These are phyloP conservation scores for Saccharomyces mikatae DNA, from an alignment of 805 yeast genomes.

Conservation along the genomic window DNA sequence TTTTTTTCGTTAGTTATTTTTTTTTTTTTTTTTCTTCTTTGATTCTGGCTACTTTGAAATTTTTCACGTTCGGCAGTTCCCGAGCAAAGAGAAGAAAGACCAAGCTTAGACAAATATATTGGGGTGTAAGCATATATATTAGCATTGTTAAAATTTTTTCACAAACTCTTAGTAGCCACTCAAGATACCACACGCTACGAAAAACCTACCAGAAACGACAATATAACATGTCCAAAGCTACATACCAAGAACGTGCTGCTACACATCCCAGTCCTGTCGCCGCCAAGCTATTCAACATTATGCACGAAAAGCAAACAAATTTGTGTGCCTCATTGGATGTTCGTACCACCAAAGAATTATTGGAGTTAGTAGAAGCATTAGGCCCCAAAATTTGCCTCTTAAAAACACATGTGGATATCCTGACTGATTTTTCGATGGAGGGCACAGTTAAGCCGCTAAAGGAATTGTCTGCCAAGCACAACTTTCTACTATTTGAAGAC, in stretches of 20 bases:
- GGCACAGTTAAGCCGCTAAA: constrained; percentile 69
- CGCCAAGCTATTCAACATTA: constrained; percentile 56
- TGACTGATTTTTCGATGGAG: constrained; percentile 81
- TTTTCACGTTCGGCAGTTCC: neutral
- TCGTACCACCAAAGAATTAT: constrained; percentile 65
- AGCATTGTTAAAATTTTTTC: neutral
- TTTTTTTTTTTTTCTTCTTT: neutral
- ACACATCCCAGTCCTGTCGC: constrained; percentile 76
- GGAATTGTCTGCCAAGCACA: constrained; percentile 67
- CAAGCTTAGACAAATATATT: too few species aligned
- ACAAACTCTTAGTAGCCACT: neutral
- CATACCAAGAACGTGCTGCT: constrained; percentile 65
- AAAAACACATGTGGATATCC: constrained; percentile 90
- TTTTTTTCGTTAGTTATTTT: neutral
- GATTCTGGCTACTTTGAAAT: neutral
- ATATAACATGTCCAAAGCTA: constrained; percentile 20
- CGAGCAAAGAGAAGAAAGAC: neutral
- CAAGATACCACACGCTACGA: neutral
- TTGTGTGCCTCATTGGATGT: constrained; percentile 94
- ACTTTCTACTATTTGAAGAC: constrained; percentile 90
- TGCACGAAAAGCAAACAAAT: constrained; percentile 76
- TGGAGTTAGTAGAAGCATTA: constrained; percentile 61
- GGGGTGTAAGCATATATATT: neutral
- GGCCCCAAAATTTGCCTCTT: constrained; percentile 91
- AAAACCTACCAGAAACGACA: neutral